Percentiles rank a stretch among this genome's conserved stretches.
Evolutionary conservation across 2,329 filamentous ascomycete genomes (phyloP).

Genomic region (Exserohilum turcica): DNA sequence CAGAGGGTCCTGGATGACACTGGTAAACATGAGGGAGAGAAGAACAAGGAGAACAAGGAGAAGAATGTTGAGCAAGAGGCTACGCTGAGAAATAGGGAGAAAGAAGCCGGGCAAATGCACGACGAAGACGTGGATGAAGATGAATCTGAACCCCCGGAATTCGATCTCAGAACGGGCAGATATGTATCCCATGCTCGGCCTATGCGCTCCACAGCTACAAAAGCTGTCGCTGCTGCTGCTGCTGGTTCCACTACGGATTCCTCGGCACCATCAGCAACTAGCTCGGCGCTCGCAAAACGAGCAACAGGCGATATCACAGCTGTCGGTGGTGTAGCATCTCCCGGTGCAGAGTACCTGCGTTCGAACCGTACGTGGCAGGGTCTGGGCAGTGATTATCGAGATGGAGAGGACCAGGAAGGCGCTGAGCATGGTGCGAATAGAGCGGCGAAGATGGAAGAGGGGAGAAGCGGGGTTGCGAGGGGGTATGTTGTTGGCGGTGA

Average conservation of each 20-base stretch:
- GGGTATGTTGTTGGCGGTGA: conserved; percentile 78
- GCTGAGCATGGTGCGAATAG: conserved; percentile 30
- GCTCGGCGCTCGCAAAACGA: conserved; percentile 66
- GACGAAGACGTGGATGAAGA: conserved; percentile 50
- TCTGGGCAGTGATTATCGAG: conserved; percentile 80
- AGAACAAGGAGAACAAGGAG: conserved; percentile 10
- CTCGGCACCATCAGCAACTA: conserved; percentile 37
- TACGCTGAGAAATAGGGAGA: too few species aligned
- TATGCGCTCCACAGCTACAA: conserved; percentile 51
- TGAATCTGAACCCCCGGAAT: conserved; percentile 77
- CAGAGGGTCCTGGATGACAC: conserved; percentile 63
- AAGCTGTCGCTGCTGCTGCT: not conserved
- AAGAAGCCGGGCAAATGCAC: too few species aligned
- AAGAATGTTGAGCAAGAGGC: conserved; percentile 45
- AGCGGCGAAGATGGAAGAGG: conserved; percentile 78
- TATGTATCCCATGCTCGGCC: conserved; percentile 80
- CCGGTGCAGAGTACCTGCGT: conserved; percentile 84
- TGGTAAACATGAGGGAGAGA: conserved; percentile 14
- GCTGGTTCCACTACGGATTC: conserved; percentile 7
- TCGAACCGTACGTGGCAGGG: conserved; percentile 89
- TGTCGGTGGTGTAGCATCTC: conserved; percentile 85
- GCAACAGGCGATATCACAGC: conserved; percentile 74
- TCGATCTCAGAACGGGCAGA: conserved; percentile 85
- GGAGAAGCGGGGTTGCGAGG: conserved; percentile 82
- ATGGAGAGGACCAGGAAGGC: conserved; percentile 60